phyloP scores from a whole-genome alignment of 805 yeast genomes.

The Starmera quercuum region DNA sequence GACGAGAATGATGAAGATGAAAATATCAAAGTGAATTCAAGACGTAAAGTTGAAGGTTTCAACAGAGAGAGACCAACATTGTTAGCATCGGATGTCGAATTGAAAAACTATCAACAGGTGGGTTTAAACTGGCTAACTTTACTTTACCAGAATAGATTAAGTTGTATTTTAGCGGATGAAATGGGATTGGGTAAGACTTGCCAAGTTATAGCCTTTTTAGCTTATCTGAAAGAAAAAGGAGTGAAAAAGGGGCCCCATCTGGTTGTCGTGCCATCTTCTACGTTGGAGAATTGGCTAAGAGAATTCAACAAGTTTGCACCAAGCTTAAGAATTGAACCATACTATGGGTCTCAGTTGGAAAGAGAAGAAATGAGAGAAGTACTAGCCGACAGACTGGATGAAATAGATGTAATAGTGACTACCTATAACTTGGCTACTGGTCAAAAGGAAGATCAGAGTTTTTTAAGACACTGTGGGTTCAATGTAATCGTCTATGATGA shows the following conservation, averaged over 20 bases:
- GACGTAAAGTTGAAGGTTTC: conserved; percentile 24
- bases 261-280: conserved; percentile 93
- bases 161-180: conserved; percentile 96
- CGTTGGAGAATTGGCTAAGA: conserved; percentile 95
- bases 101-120: conserved; percentile 92
- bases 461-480: conserved; percentile 66
- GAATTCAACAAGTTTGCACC: conserved; percentile 92
- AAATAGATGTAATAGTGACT: conserved; percentile 85
- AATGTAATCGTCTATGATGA: conserved; percentile 93
- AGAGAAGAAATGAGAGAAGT: conserved; percentile 78
- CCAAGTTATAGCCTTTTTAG: conserved; percentile 89
- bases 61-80: conserved; percentile 67
- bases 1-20: conserved; percentile 25
- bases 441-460: conserved; percentile 70
- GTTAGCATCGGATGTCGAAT: conserved; percentile 51
- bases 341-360: conserved; percentile 83
- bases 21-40: conserved; percentile 20
- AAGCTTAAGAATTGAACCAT: conserved; percentile 72
- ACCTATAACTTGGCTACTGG: conserved; percentile 92
- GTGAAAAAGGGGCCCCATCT: conserved; percentile 72
- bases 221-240: conserved; percentile 69
- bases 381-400: conserved; percentile 40
- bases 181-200: conserved; percentile 98
- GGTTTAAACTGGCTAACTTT: conserved; percentile 91
- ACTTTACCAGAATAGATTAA: conserved; percentile 67